These are phyloP conservation scores for Cymbopogon flexuosus DNA, from an alignment of 202 grass and related monocot genomes.

Conservation along the genomic window DNA sequence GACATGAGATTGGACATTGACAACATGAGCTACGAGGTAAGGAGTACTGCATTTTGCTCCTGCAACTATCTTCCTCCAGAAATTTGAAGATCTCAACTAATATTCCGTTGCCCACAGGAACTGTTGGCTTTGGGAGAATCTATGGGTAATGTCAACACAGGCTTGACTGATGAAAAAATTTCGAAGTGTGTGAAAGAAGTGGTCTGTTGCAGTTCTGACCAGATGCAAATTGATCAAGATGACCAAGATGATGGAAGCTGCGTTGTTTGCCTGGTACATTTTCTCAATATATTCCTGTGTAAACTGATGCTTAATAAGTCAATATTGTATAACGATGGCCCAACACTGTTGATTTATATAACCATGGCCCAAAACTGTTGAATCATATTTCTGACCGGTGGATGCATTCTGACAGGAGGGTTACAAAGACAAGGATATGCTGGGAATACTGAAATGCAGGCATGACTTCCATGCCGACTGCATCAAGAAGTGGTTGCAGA, in stretches of 20 bases:
- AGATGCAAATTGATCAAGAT: conserved; percentile 32
- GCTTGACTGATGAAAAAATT: conserved; percentile 57
- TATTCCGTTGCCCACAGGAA: conserved; percentile 41
- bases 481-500: conserved; percentile 79
- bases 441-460: conserved; percentile 54
- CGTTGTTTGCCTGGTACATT: conserved; percentile 74
- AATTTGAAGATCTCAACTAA: not conserved
- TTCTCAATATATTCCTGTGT: not conserved
- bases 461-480: conserved; percentile 73
- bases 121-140: conserved; percentile 75
- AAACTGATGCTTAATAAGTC: not conserved
- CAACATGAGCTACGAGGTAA: conserved; percentile 89
- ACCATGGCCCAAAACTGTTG: not conserved
- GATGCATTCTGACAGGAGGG: conserved; percentile 49
- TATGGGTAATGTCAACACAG: conserved; percentile 71
- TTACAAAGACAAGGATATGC: conserved; percentile 59
- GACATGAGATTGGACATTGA: conserved; percentile 80
- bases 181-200: conserved; percentile 57
- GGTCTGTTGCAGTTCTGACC: conserved; percentile 44
- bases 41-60: conserved; percentile 13
- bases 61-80: not conserved
- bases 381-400: conserved; percentile 1
- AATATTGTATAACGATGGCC: too few relatives aligned
- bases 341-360: not conserved
- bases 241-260: conserved; percentile 62